Conservation (phyloP, 192 early-diverging fungal species). For the Globomyces pollinis-pini region DNA sequence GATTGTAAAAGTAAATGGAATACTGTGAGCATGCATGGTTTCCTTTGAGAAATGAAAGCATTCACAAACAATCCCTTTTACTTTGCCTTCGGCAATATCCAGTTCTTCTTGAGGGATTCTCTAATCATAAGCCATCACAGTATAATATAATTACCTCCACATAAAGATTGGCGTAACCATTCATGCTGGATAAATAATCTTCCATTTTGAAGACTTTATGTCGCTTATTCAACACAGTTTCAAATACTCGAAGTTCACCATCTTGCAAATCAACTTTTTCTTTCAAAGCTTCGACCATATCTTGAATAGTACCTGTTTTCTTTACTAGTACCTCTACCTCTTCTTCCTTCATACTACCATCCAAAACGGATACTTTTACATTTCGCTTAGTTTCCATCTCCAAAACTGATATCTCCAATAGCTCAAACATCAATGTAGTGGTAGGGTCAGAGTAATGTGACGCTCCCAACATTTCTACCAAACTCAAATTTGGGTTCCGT, state of each 20-base stretch:
- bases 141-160: conserved; percentile 35
- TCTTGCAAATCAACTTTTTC: conserved; percentile 23
- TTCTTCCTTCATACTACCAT: conserved; percentile 60
- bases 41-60: conserved; percentile 78
- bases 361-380: conserved; percentile 62
- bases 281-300: conserved; percentile 10
- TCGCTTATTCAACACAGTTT: conserved; percentile 43
- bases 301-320: background rate
- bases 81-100: conserved; percentile 19
- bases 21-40: conserved; percentile 56
- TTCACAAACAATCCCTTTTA: conserved; percentile 34
- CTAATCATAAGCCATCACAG: conserved; percentile 6
- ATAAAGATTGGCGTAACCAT: conserved; percentile 42
- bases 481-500: conserved; percentile 34
- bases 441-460: conserved; percentile 16
- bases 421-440: conserved; percentile 68
- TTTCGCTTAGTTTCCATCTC: conserved; percentile 77
- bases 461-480: conserved; percentile 47
- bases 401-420: conserved; percentile 66
- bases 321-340: conserved; percentile 15
- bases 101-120: conserved; percentile 10
- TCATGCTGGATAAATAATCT: conserved; percentile 41
- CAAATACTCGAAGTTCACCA: conserved; percentile 49
- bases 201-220: conserved; percentile 25
- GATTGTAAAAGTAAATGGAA: conserved; percentile 71